Conservation (phyloP, 306 rosid species). For the Lupinus albus region DNA sequence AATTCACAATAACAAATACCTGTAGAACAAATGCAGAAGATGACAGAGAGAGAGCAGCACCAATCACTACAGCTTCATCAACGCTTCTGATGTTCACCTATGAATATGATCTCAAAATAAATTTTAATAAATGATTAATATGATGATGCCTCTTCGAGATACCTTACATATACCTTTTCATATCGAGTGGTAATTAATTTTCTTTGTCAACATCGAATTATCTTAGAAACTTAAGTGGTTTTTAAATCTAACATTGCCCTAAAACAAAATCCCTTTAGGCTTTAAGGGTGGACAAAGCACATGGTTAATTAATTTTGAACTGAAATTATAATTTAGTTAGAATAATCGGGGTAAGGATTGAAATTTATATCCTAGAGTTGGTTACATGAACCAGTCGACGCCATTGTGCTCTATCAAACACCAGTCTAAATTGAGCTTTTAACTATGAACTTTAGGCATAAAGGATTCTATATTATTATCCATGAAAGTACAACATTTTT, state of each 20-base stretch:
- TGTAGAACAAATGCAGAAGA: slow-evolving; percentile 99
- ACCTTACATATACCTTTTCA: slow-evolving; percentile 14
- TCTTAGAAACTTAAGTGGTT: slow-evolving; percentile 27
- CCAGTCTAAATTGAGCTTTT: slow-evolving; percentile 7
- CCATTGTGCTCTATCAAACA: slow-evolving; percentile 14
- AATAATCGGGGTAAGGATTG: slow-evolving; percentile 23
- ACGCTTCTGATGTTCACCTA: slow-evolving; percentile 97
- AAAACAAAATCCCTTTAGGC: slow-evolving; percentile 4
- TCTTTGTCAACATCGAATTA: slow-evolving; percentile 11
- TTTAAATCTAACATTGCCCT: slow-evolving; percentile 11
- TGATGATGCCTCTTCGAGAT: slow-evolving; percentile 30
- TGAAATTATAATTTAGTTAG: slow-evolving; percentile 23
- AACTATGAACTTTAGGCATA: background rate
- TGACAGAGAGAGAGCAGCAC: slow-evolving; percentile 96
- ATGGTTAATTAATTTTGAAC: slow-evolving; percentile 18
- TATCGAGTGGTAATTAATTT: slow-evolving; percentile 9
- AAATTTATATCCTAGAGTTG: background rate
- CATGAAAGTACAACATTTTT: background rate
- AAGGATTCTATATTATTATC: slow-evolving; percentile 2
- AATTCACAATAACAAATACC: slow-evolving; percentile 56
- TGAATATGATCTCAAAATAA: slow-evolving; percentile 39
- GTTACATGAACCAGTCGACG: slow-evolving; percentile 12
- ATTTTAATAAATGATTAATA: slow-evolving; percentile 5
- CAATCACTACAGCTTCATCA: slow-evolving; percentile 97
- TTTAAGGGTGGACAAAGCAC: slow-evolving; percentile 23